Base-by-base conservation (phyloP, 2,329 filamentous ascomycete species). In the Capronia epimyces region DNA sequence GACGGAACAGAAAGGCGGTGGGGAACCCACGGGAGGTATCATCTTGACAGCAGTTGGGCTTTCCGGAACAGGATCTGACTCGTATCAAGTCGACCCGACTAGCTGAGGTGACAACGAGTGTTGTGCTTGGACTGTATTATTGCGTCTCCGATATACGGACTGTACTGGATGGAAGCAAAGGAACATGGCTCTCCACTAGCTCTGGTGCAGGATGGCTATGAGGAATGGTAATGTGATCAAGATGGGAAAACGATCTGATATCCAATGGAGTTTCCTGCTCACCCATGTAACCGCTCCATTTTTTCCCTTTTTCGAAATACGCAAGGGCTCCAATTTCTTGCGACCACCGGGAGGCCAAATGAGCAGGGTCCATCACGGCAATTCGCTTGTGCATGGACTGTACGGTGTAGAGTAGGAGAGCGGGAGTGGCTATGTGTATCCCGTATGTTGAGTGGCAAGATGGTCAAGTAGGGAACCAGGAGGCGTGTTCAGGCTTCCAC, bases 111-210 rank as follows among this genome's bases (percentile, higher is more conserved):
- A 12, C 44, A 12, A 22, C 44, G 21, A 22, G 18, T 10, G 21
- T 40, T 31, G 46, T 48, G 43, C 40, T 44, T 32, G 39, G 40
- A 27, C 31, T 43, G 43, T 52, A 48, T 25, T 42, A 31, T 22
- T 43, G 37, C 18, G 24, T 16, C 16, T 20, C 16, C 22, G 20
- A 27, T 29, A 45, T 29, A 42, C 16, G 41, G 25, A 31, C 18
- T 31, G 22, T 29, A 37, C 31, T 18, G 31, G 37, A 22, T 31
- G 16, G 46, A 16, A 36, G 13, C 7, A 21, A 29, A 22, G 34
- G 34, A 29, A 31, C 13, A 21, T 8, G 20, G 36, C 9, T 39
- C 36, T 42, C 20, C 39, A 22, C 13, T 29, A 37, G 34, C 34
- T 37, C 15, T 20, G 34, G 15, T 7, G 15, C 7, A 20, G 7